Conservation (phyloP, 352 stramenopile genomes). For the Phytophthora cactorum region DNA sequence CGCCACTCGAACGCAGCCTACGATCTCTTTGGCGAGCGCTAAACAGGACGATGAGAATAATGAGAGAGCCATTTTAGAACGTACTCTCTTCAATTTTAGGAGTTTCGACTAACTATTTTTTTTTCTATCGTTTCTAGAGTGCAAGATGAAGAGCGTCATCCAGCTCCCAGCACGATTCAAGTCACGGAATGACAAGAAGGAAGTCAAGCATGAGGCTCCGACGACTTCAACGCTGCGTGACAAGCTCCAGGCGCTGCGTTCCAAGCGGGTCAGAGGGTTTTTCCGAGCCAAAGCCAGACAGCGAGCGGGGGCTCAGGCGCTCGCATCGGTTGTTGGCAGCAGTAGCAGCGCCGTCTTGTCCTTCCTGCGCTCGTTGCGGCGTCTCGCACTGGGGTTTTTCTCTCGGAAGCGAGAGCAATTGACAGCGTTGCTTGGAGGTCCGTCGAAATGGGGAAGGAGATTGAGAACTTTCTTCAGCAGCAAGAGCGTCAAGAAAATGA, state of each 20-base stretch:
- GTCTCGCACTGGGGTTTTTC: conserved; percentile 11
- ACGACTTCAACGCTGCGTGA: not conserved
- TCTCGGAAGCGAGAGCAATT: conserved; percentile 6
- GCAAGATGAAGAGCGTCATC: conserved; percentile 29
- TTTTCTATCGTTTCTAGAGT: not conserved
- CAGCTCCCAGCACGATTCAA: conserved; percentile 32
- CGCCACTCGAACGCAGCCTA: conserved; percentile 53
- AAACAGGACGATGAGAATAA: conserved; percentile 12
- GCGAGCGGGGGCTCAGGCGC: conserved; percentile 12
- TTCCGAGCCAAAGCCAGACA: conserved; percentile 29
- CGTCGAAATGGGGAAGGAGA: conserved; percentile 25
- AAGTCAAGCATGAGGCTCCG: conserved; percentile 5
- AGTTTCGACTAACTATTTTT: not conserved
- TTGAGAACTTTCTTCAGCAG: conserved; percentile 13
- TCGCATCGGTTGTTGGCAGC: conserved; percentile 11
- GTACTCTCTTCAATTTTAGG: not conserved
- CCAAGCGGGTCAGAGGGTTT: conserved; percentile 26
- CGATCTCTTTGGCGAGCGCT: conserved; percentile 74
- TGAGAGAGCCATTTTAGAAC: conserved; percentile 19
- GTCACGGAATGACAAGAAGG: conserved; percentile 15
- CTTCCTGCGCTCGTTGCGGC: conserved; percentile 26
- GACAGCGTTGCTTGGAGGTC: conserved; percentile 3
- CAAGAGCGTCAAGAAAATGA: conserved; percentile 20
- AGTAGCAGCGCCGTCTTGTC: conserved; percentile 8
- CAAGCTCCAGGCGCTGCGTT: conserved; percentile 28